Evolutionary conservation across 805 yeast genomes (phyloP).

Genomic region (Candida ulmi): DNA sequence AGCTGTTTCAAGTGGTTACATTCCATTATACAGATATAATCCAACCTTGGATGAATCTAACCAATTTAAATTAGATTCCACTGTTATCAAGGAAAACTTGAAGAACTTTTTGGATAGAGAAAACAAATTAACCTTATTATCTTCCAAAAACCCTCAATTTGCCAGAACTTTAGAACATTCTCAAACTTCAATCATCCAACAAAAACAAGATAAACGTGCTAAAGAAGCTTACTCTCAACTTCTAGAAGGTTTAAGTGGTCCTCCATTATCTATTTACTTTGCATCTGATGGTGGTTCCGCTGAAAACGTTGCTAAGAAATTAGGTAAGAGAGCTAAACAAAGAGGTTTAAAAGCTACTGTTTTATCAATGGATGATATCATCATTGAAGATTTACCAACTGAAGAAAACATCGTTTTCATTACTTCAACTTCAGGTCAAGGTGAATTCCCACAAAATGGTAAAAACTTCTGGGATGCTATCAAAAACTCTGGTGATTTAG

Average conservation of each 20-base stretch:
- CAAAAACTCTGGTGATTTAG: constrained; percentile 59
- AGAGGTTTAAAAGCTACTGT: constrained; percentile 44
- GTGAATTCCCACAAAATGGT: constrained; percentile 82
- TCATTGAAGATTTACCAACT: constrained; percentile 47
- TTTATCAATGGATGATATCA: constrained; percentile 55
- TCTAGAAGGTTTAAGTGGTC: constrained; percentile 85
- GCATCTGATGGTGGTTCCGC: constrained; percentile 94
- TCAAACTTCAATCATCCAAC: constrained; percentile 55
- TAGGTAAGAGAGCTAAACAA: constrained; percentile 55
- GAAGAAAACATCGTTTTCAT: constrained; percentile 48
- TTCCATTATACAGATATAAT: constrained; percentile 90
- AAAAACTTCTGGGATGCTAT: constrained; percentile 69
- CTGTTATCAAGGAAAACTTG: constrained; percentile 70
- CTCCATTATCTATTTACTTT: constrained; percentile 69
- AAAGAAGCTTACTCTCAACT: constrained; percentile 72
- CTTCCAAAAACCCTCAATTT: constrained; percentile 65
- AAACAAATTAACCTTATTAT: constrained; percentile 74
- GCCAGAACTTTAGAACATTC: constrained; percentile 66
- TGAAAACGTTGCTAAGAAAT: constrained; percentile 67
- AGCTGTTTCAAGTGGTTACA: constrained; percentile 91
- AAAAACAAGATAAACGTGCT: constrained; percentile 59
- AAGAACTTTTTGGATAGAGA: constrained; percentile 83
- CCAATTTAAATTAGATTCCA: constrained; percentile 79
- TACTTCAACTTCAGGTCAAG: constrained; percentile 93
- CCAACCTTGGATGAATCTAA: constrained; percentile 51